phyloP scores from a whole-genome alignment of 1,284 basidiomycete species.

The Grifola frondosa region DNA sequence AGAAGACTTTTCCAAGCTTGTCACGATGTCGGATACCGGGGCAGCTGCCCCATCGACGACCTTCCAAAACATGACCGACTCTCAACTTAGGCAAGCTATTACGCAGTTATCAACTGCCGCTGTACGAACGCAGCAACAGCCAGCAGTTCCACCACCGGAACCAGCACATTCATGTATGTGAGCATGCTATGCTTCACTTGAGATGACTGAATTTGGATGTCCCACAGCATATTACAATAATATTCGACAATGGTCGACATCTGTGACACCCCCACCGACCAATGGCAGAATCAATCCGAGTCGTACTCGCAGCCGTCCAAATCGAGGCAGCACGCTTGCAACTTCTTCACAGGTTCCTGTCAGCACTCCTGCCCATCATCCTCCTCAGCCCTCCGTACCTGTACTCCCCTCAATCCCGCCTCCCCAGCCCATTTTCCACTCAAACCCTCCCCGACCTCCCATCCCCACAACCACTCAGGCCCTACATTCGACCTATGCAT shows the following conservation, averaged over 20 bases:
- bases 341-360: slow-evolving; percentile 28
- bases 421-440: slow-evolving; percentile 9
- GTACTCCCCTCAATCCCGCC: slow-evolving; percentile 1
- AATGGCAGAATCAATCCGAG: slow-evolving; percentile 32
- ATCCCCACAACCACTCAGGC: slow-evolving; percentile 71
- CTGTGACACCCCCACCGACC: slow-evolving; percentile 49
- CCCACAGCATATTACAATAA: slow-evolving; percentile 67
- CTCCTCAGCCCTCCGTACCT: slow-evolving; percentile 13
- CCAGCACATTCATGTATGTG: no score
- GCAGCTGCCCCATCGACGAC: no score
- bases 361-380: slow-evolving; percentile 12
- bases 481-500: slow-evolving; percentile 81
- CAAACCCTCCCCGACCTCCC: slow-evolving; percentile 47
- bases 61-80: no score
- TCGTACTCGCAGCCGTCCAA: slow-evolving; percentile 36
- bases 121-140: no score
- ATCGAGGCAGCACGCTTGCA: slow-evolving; percentile 36
- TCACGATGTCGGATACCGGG: no score
- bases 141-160: no score
- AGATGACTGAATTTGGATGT: no score
- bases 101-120: no score
- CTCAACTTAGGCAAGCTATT: no score
- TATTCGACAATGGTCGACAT: slow-evolving; percentile 58
- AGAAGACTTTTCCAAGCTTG: no score
- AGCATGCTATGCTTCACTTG: no score